Conservation (phyloP, 1,284 basidiomycete species). For the Abortiporus biennis region DNA sequence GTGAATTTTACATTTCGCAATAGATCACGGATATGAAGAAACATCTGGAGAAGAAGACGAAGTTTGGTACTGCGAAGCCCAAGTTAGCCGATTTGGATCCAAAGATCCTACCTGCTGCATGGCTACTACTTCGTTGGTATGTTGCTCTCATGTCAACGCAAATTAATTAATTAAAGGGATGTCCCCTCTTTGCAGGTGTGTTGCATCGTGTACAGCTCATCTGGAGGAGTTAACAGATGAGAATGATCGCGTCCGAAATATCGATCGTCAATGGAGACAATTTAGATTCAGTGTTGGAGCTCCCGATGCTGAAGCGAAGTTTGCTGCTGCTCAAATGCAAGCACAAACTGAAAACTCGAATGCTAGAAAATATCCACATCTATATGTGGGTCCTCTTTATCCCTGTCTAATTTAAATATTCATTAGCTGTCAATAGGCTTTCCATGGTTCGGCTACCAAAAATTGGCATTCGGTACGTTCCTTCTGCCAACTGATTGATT, state of each 20-base stretch:
- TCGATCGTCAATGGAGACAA: constrained; percentile 36
- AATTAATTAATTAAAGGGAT: neutral
- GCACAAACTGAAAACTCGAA: constrained; percentile 32
- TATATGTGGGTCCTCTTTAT: constrained; percentile 38
- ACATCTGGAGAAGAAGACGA: constrained; percentile 42
- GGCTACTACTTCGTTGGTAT: constrained; percentile 55
- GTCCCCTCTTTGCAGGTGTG: constrained; percentile 41
- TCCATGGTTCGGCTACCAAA: constrained; percentile 51
- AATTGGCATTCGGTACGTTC: constrained; percentile 61
- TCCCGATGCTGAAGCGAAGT: constrained; percentile 60
- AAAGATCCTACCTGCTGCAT: constrained; percentile 44
- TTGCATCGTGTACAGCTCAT: constrained; percentile 61
- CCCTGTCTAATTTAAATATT: neutral
- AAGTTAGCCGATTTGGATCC: constrained; percentile 44
- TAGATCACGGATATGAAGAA: constrained; percentile 51
- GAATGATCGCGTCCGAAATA: constrained; percentile 41
- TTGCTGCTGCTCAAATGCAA: constrained; percentile 33
- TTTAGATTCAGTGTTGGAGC: constrained; percentile 62
- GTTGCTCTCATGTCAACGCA: constrained; percentile 9
- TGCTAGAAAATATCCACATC: constrained; percentile 40
- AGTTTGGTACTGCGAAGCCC: constrained; percentile 40
- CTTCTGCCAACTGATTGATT: neutral
- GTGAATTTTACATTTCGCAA: neutral
- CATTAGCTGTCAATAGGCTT: constrained; percentile 34
- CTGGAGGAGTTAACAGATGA: constrained; percentile 49